These are phyloP conservation scores for Hepatocystis sp. DNA, from an alignment of 169 alveolate species.

Conservation along the genomic window DNA sequence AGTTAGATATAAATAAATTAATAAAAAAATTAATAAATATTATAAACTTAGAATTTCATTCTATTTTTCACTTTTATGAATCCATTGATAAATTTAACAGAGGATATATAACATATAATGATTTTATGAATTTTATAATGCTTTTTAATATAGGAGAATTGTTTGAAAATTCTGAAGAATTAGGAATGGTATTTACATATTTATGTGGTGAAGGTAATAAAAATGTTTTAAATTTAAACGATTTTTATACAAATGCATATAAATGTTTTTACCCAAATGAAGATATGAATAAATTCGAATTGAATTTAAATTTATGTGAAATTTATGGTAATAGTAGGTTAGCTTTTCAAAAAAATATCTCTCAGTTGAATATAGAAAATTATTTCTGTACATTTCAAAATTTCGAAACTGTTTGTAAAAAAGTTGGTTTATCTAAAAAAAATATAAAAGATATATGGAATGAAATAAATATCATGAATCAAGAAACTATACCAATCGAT, in stretches of 20 bases:
- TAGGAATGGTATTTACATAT: slow-evolving; percentile 40
- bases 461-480: slow-evolving; percentile 65
- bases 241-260: slow-evolving; percentile 67
- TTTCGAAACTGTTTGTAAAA: slow-evolving; percentile 52
- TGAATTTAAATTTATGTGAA: slow-evolving; percentile 48
- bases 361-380: slow-evolving; percentile 9
- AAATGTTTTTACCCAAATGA: too few species aligned
- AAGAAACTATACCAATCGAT: slow-evolving; percentile 59
- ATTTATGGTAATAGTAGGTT: slow-evolving; percentile 33
- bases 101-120: slow-evolving; percentile 65
- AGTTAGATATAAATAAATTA: slow-evolving; percentile 19
- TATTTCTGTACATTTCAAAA: slow-evolving; percentile 8
- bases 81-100: slow-evolving; percentile 67
- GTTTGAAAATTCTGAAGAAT: slow-evolving; percentile 43
- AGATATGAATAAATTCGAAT: slow-evolving; percentile 33
- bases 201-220: slow-evolving; percentile 48
- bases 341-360: slow-evolving; percentile 47
- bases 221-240: slow-evolving; percentile 34
- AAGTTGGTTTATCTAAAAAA: slow-evolving; percentile 23
- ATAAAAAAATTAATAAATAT: slow-evolving; percentile 18
- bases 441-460: slow-evolving; percentile 57
- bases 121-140: slow-evolving; percentile 29
- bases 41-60: slow-evolving; percentile 44
- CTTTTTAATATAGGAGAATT: slow-evolving; percentile 28
- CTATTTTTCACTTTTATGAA: slow-evolving; percentile 72